A percentile compares a stretch with the other conserved stretches of the same genome.
phyloP scores from a whole-genome alignment of 2,329 filamentous ascomycete genomes.

The Aspergillus luchuensis region DNA sequence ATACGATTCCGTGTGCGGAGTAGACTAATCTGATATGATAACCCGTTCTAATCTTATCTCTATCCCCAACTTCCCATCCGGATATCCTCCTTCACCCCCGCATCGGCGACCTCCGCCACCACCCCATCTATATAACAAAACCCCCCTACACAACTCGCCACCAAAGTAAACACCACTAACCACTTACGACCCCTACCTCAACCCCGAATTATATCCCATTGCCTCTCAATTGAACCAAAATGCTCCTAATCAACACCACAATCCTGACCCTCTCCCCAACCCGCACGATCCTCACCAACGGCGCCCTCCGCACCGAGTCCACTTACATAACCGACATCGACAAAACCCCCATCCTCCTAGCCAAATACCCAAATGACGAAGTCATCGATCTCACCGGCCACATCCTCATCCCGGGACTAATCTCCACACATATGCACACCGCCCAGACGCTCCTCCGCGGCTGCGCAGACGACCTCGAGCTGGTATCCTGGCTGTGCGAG shows the following conservation, averaged over 20 bases:
- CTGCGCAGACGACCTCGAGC: conserved; percentile 52
- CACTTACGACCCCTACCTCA: not conserved
- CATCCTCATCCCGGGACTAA: conserved; percentile 52
- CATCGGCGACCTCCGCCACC: too few species aligned
- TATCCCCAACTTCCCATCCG: too few species aligned
- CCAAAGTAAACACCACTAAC: too few species aligned
- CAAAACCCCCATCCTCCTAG: conserved; percentile 39
- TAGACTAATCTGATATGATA: too few species aligned
- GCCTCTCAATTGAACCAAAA: conserved; percentile 15
- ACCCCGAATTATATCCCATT: not conserved
- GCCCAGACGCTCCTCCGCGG: conserved; percentile 52
- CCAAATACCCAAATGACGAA: conserved; percentile 35
- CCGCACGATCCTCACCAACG: conserved; percentile 51
- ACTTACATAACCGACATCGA: conserved; percentile 48
- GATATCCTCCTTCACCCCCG: too few species aligned
- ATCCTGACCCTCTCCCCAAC: conserved; percentile 54
- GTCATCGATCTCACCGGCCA: conserved; percentile 43
- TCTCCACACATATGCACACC: conserved; percentile 56
- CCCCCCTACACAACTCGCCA: too few species aligned
- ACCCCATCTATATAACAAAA: too few species aligned
- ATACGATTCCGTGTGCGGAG: too few species aligned
- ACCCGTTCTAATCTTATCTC: too few species aligned
- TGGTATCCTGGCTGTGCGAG: conserved; percentile 56
- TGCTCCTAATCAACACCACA: conserved; percentile 54
- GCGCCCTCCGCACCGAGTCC: conserved; percentile 47